Evolutionary conservation across 441 rosid species (phyloP), one percentile per base, ranked within the genome.

Genomic region (Monsonia emarginata): DNA sequence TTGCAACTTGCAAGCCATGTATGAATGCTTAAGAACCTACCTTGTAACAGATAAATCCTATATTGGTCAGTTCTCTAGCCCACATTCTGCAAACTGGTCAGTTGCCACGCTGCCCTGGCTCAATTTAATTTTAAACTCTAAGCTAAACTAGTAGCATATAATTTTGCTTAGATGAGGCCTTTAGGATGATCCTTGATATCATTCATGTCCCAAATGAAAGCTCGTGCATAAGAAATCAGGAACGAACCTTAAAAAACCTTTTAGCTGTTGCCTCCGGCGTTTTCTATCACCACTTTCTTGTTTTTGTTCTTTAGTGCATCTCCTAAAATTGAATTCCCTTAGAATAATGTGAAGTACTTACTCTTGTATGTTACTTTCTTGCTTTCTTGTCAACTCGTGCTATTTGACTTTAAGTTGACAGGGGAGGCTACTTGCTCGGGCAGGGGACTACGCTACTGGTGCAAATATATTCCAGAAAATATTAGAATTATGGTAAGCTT

Each of bases 381-480:
- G 19, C 61, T 68, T 58, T 78, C 83, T 81, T 78, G 81, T 75
- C 79, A 72, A 79, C 71, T 67, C 76, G 74, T 72, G 36, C 79
- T 66, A 75, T 82, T 77, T 84, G 81, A 83, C 88, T 91, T 77
- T 78, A 95, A 95, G 99, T 89, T 89, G 88, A 91, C 97, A 95
- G 99, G 99, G 99, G 77, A 94, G 89, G 81, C 96, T 94, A 83
- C 96, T 89, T 75, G 96, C 96, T 71, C 79, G 80, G 76, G 82
- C 81, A 64, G 91, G 89, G 76, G 95, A 94, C 81, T 86, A 79
- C 76, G 73, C 80, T 65, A 78, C 92, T 21, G 92, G 89, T 25
- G 78, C 87, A 52, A 73, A 77, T 61, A 78, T 85, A 71, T 95
- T 84, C 74, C 77, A 83, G 80, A 86, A 86, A 78, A 85, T 89